Conservation (phyloP, 2,329 filamentous ascomycete genomes). For the Ceratocystis diversiconidia region DNA sequence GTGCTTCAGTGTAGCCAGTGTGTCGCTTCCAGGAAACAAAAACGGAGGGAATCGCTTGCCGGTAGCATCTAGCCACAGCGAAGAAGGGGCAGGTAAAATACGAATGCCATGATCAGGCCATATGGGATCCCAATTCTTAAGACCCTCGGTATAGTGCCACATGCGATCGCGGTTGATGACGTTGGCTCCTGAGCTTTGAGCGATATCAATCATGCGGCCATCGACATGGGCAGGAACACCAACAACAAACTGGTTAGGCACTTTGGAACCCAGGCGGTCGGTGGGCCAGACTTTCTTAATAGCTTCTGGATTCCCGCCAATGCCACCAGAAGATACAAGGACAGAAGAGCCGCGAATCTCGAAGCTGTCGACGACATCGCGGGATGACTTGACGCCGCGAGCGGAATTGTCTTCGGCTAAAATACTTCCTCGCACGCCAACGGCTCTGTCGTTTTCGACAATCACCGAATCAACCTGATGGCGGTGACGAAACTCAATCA, state of each 20-base stretch:
- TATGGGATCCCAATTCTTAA: constrained; percentile 48
- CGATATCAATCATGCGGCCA: constrained; percentile 46
- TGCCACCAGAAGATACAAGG: constrained; percentile 43
- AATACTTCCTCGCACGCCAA: constrained; percentile 40
- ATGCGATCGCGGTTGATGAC: constrained; percentile 48
- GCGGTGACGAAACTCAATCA: constrained; percentile 41
- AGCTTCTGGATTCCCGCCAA: constrained; percentile 46
- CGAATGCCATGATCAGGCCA: constrained; percentile 49
- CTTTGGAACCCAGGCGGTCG: constrained; percentile 40
- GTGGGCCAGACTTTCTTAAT: constrained; percentile 45
- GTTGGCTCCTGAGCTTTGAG: constrained; percentile 37
- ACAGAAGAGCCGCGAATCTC: constrained; percentile 40
- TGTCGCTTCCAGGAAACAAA: constrained; percentile 44
- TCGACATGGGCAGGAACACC: constrained; percentile 52
- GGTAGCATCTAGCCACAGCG: constrained; percentile 47
- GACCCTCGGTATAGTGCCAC: constrained; percentile 53
- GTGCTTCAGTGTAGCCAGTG: constrained; percentile 41
- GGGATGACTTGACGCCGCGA: constrained; percentile 39
- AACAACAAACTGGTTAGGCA: constrained; percentile 42
- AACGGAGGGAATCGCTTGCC: constrained; percentile 43
- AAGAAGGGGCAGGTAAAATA: constrained; percentile 45
- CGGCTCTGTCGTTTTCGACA: constrained; percentile 38
- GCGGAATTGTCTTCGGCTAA: constrained; percentile 36
- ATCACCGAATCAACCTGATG: constrained; percentile 44
- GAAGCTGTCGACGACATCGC: constrained; percentile 36